Base-by-base conservation (phyloP, 352 stramenopile species). In the Pythium myriotylum region DNA sequence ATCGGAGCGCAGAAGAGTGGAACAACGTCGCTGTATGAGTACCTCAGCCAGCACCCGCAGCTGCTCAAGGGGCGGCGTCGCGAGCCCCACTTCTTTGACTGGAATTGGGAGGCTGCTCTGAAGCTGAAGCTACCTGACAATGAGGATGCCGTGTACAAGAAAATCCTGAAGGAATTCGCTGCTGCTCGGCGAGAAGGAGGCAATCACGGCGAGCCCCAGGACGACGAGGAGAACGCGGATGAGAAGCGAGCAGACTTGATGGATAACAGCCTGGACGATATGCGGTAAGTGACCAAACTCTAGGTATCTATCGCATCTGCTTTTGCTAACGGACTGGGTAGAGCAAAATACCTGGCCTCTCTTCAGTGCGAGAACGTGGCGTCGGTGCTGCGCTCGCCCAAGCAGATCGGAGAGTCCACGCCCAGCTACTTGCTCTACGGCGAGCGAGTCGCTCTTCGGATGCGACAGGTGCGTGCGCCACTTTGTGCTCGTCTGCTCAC, bases 321-420 rank as follows among this genome's bases (percentile, higher is more conserved):
- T 16, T n/a, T 16, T 26, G 51, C 47, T 33, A 39, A 45, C 19
- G 19, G 27, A 8, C 43, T 32, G 23, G 26, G 8, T 43, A 87
- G 77, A 17, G 76, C 72, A 54, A 87, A 87, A 67, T 85, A 85
- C 68, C 49, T 87, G 54, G 52, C 69, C 19, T 79, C 75, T 42
- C 33, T 87, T 33, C 72, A 87, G 64, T 79, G 62, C 39, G 64
- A 72, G 16, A 41, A 67, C 17, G 52, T 57, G 6, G 65, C 57
- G 22, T 13, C 22, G 0, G 61, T 65, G 49, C 51, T 84, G 9
- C 41, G 84, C 52, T 74, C 91, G 14, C 85, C 76, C 9, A 80
- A 95, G 56, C 70, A 96, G 26, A 97, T 96, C 17, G 92, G 84
- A 23, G 87, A 96, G 62, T 91, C 82, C 8, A 96, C 87, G 9